phyloP scores from a whole-genome alignment of 2,329 filamentous ascomycete genomes.

The Emmonsiellopsis sp. region DNA sequence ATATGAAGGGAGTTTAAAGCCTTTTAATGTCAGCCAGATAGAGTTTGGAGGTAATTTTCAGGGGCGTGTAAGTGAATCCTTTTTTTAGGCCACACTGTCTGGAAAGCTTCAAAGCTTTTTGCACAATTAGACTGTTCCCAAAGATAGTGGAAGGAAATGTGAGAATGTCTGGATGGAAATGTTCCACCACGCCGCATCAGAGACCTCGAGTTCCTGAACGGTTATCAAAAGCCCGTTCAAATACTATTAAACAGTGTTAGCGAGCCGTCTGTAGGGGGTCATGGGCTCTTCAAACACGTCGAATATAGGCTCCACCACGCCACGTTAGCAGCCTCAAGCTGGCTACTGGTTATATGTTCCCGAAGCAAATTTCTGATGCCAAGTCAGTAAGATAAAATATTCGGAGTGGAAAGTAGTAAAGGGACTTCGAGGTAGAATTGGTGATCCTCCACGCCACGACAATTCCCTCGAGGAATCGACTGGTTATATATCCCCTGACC shows the following conservation, averaged over 20 bases:
- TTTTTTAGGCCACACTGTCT: too few species aligned
- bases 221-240: background rate
- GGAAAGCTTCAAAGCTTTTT: too few species aligned
- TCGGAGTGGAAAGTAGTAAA: too few species aligned
- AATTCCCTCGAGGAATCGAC: slow-evolving; percentile 1
- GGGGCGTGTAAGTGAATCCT: too few species aligned
- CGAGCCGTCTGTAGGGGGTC: too few species aligned
- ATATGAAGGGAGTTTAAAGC: too few species aligned
- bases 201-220: slow-evolving; percentile 2
- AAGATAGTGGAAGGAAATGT: background rate
- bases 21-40: too few species aligned
- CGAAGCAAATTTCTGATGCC: background rate
- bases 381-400: too few species aligned
- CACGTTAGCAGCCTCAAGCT: slow-evolving; percentile 4
- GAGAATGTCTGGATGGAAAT: background rate
- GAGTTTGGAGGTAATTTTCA: too few species aligned
- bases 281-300: too few species aligned
- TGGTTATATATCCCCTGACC: background rate
- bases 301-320: slow-evolving; percentile 1
- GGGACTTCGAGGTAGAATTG: too few species aligned
- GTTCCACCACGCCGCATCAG: slow-evolving; percentile 4
- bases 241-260: too few species aligned
- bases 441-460: slow-evolving; percentile 4
- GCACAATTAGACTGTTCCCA: background rate
- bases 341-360: slow-evolving; percentile 4